Percentiles rank a stretch among this genome's conserved stretches.
Conservation (phyloP, 345 rosid species). For the Gossypium longicalyx region DNA sequence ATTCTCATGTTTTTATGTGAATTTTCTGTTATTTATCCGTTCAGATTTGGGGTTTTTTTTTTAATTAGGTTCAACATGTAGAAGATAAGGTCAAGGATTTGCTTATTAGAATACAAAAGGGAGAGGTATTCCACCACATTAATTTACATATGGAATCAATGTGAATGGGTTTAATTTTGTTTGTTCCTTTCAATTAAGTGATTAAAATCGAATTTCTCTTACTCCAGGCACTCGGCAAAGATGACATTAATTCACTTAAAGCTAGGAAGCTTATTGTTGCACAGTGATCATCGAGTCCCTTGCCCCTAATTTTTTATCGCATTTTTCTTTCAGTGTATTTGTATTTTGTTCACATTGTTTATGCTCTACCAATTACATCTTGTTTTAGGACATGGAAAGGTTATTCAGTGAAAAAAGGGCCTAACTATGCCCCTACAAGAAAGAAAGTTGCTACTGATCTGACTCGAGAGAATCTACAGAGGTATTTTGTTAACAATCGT, state of each 20-base stretch:
- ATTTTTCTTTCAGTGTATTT: neutral
- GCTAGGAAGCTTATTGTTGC: slow-evolving; percentile 69
- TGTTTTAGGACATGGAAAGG: slow-evolving; percentile 74
- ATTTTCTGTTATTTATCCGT: neutral
- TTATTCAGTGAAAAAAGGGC: slow-evolving; percentile 70
- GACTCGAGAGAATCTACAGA: slow-evolving; percentile 84
- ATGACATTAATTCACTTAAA: slow-evolving; percentile 56
- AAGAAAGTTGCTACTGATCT: slow-evolving; percentile 75
- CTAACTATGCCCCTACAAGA: slow-evolving; percentile 74
- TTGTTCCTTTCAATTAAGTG: neutral
- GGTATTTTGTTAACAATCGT: slow-evolving; percentile 30
- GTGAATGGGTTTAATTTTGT: too few relatives aligned
- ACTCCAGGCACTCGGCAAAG: slow-evolving; percentile 57
- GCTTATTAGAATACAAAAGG: slow-evolving; percentile 55
- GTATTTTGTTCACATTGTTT: neutral
- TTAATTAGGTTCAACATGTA: slow-evolving; percentile 65
- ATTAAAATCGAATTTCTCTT: slow-evolving; percentile 3
- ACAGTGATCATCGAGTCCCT: slow-evolving; percentile 39
- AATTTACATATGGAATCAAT: too few relatives aligned
- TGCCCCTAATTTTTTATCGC: neutral
- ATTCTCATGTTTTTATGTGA: neutral
- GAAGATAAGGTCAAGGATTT: slow-evolving; percentile 67
- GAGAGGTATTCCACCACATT: slow-evolving; percentile 34
- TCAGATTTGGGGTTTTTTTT: neutral
- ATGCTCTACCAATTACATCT: neutral